Percentiles rank a stretch among this genome's conserved stretches.
These are phyloP conservation scores for Emmonsia crescens DNA, from an alignment of 2,329 filamentous ascomycete species.

Conservation along the genomic window DNA sequence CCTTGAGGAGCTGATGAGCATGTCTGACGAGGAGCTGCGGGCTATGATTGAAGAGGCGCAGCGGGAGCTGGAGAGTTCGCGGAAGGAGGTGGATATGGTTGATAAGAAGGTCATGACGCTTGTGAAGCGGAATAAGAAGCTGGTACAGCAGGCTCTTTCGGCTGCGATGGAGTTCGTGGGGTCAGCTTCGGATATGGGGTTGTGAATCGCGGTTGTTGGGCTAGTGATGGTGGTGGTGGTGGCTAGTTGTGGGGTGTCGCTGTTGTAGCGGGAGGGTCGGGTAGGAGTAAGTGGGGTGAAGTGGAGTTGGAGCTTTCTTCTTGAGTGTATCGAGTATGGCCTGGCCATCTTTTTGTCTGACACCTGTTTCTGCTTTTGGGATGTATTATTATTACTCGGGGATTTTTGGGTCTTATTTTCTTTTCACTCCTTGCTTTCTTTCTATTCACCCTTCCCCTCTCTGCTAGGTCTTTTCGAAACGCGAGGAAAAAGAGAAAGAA, in stretches of 20 bases:
- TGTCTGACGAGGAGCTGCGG: constrained; percentile 32
- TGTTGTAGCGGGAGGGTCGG: background rate
- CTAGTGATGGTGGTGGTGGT: background rate
- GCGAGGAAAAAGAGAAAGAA: background rate
- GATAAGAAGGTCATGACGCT: constrained; percentile 35
- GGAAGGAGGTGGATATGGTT: constrained; percentile 50
- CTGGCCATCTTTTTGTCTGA: background rate
- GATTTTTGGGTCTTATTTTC: background rate
- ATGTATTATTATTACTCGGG: background rate
- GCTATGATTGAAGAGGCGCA: constrained; percentile 31
- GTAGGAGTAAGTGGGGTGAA: background rate
- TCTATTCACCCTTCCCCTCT: background rate
- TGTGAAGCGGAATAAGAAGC: constrained; percentile 34
- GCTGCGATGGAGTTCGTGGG: constrained; percentile 17
- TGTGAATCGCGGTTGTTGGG: background rate
- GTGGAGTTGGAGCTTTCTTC: background rate
- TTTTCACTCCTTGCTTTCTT: background rate
- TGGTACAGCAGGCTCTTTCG: constrained; percentile 31
- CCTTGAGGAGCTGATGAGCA: constrained; percentile 31
- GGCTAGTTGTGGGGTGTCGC: background rate
- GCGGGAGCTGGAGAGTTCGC: constrained; percentile 61
- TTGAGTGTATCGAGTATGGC: background rate
- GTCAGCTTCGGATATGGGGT: background rate
- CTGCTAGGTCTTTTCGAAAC: background rate
- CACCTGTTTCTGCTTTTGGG: background rate